These are phyloP conservation scores for Annona cherimola DNA, from an alignment of 164 flowering plant species.

Conservation along the genomic window DNA sequence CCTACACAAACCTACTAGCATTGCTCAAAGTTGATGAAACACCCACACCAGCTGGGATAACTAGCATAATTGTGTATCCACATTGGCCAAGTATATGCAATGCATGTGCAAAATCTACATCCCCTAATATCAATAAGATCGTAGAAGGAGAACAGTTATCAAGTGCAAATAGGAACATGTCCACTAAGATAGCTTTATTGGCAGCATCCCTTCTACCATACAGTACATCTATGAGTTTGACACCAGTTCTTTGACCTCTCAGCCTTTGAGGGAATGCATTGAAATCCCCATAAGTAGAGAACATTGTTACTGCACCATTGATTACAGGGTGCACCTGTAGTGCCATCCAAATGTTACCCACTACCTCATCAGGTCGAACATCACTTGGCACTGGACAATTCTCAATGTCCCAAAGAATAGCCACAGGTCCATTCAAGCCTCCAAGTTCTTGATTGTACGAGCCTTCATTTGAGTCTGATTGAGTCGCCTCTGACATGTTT, in stretches of 20 bases:
- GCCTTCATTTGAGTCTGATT: background rate
- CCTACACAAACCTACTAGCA: slow-evolving; percentile 93
- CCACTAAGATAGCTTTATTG: slow-evolving; percentile 91
- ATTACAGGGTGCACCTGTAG: slow-evolving; percentile 76
- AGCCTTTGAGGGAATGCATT: slow-evolving; percentile 77
- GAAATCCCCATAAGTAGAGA: slow-evolving; percentile 95
- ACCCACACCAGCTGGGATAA: slow-evolving; percentile 73
- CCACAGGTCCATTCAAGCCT: slow-evolving; percentile 49
- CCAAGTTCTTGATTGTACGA: slow-evolving; percentile 26
- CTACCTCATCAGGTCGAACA: slow-evolving; percentile 92
- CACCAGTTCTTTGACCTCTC: slow-evolving; percentile 96
- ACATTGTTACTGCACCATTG: slow-evolving; percentile 66
- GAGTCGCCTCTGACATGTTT: background rate
- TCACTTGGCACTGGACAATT: slow-evolving; percentile 91
- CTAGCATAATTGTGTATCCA: slow-evolving; percentile 84
- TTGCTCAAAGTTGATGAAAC: slow-evolving; percentile 83
- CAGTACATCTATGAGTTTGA: slow-evolving; percentile 91
- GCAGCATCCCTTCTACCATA: slow-evolving; percentile 98
- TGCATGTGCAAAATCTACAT: slow-evolving; percentile 94
- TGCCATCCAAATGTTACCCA: slow-evolving; percentile 94
- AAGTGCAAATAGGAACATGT: slow-evolving; percentile 97
- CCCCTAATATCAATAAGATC: slow-evolving; percentile 88
- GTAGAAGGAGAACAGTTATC: slow-evolving; percentile 89
- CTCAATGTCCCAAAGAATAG: slow-evolving; percentile 96
- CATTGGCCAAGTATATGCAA: slow-evolving; percentile 95